A percentile compares a stretch with the other conserved stretches of the same genome.
These are phyloP conservation scores for Cercospora berteroae DNA, from an alignment of 2,329 filamentous ascomycete genomes.

Conservation along the genomic window DNA sequence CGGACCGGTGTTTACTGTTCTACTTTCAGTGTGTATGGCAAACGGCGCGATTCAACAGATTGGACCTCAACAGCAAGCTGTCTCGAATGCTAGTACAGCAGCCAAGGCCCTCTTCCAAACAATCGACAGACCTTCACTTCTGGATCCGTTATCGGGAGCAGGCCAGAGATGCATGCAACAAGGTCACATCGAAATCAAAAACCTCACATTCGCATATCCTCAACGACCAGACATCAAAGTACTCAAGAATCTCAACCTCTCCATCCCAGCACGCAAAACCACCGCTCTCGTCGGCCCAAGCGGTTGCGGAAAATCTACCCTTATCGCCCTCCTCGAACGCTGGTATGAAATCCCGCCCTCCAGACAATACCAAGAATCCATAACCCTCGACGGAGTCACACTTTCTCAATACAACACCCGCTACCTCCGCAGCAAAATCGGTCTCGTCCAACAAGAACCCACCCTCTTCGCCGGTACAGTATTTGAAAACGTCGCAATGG, in stretches of 20 bases:
- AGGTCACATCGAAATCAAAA: constrained; percentile 58
- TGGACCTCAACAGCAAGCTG: constrained; percentile 41
- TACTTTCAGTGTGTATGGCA: constrained; percentile 16
- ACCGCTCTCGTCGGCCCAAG: constrained; percentile 46
- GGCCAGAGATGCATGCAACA: constrained; percentile 21
- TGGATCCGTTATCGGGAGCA: constrained; percentile 38
- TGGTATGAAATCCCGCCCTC: constrained; percentile 32
- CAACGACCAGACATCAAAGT: constrained; percentile 39
- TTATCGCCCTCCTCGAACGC: constrained; percentile 36
- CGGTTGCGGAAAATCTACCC: constrained; percentile 41
- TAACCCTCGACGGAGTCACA: constrained; percentile 15
- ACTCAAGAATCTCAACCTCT: constrained; percentile 36
- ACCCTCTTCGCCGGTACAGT: constrained; percentile 39
- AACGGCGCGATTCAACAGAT: constrained; percentile 41
- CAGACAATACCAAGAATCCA: constrained; percentile 25
- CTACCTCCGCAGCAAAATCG: constrained; percentile 34
- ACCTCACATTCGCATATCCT: constrained; percentile 72
- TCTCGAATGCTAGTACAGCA: constrained; percentile 44
- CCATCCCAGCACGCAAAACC: constrained; percentile 42
- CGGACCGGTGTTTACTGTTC: constrained; percentile 37
- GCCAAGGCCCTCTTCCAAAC: constrained; percentile 43
- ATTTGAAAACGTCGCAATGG: constrained; percentile 32
- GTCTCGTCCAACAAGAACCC: constrained; percentile 24
- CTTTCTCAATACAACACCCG: constrained; percentile 26
- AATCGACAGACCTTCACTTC: constrained; percentile 41